Conservation (phyloP, 768 basidiomycete genomes). For the Leccinum truebloodii region DNA sequence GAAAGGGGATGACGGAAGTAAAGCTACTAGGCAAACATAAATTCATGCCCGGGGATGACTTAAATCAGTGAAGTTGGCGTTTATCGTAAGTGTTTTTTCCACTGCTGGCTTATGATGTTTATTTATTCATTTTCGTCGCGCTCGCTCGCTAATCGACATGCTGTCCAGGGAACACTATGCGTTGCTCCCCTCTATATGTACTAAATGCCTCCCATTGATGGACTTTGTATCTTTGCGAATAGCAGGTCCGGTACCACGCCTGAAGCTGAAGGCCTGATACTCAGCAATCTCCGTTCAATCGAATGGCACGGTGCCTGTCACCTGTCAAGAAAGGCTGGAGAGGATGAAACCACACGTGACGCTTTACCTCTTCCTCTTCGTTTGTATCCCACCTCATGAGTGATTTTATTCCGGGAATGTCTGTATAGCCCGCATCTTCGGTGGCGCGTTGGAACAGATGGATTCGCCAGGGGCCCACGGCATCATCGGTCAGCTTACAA, state of each 20-base stretch:
- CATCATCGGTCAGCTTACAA: conserved; percentile 13
- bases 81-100: conserved; percentile 9
- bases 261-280: conserved; percentile 12
- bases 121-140: background rate
- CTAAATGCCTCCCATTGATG: conserved; percentile 23
- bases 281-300: conserved; percentile 10
- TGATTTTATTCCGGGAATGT: conserved; percentile 18
- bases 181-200: conserved; percentile 26
- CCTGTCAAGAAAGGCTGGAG: conserved; percentile 16
- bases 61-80: conserved; percentile 28
- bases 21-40: conserved; percentile 73
- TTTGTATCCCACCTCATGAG: conserved; percentile 21
- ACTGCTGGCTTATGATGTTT: background rate
- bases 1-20: conserved; percentile 85
- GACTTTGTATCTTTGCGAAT: conserved; percentile 27
- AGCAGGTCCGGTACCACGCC: conserved; percentile 23
- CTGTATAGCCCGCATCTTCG: conserved; percentile 21
- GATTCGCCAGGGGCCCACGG: conserved; percentile 19
- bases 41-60: conserved; percentile 55
- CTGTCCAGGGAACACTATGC: conserved; percentile 16
- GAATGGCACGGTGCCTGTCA: conserved; percentile 12
- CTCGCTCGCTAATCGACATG: conserved; percentile 12
- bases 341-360: conserved; percentile 26
- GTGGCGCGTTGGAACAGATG: conserved; percentile 14
- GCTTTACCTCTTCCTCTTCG: conserved; percentile 21